These are phyloP conservation scores for Aspergillus ibericus DNA, from an alignment of 2,329 filamentous ascomycete genomes.

Conservation along the genomic window DNA sequence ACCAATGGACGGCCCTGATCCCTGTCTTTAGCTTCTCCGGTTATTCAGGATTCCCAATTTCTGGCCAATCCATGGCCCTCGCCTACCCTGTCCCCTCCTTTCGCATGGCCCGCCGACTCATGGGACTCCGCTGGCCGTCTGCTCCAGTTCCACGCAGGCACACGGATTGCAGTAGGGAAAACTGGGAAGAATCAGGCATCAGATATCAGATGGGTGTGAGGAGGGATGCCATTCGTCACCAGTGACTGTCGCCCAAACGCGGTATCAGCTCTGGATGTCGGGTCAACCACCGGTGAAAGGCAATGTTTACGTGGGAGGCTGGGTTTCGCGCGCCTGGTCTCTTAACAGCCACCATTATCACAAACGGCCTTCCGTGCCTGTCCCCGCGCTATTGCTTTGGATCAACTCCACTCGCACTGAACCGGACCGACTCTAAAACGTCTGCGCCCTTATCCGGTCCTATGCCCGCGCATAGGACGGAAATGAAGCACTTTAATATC, in stretches of 20 bases:
- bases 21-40: neutral
- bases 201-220: neutral
- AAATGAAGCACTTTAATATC: constrained; percentile 21
- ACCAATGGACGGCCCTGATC: constrained; percentile 11
- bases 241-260: neutral
- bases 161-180: neutral
- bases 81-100: neutral
- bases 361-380: constrained; percentile 19
- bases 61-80: constrained; percentile 11
- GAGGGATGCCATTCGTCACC: neutral
- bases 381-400: constrained; percentile 19
- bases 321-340: neutral
- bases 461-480: constrained; percentile 13
- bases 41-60: constrained; percentile 9
- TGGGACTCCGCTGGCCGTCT: neutral
- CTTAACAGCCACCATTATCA: neutral
- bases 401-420: constrained; percentile 15
- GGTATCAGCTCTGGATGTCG: neutral
- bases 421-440: constrained; percentile 15
- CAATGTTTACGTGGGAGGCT: constrained; percentile 1
- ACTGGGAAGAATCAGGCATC: neutral
- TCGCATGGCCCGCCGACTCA: neutral
- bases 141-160: neutral
- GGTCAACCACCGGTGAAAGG: neutral
- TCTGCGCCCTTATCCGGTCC: constrained; percentile 11